These are phyloP conservation scores for Chrysopogon serrulatus DNA, from an alignment of 176 grass and related monocot genomes.

Conservation along the genomic window DNA sequence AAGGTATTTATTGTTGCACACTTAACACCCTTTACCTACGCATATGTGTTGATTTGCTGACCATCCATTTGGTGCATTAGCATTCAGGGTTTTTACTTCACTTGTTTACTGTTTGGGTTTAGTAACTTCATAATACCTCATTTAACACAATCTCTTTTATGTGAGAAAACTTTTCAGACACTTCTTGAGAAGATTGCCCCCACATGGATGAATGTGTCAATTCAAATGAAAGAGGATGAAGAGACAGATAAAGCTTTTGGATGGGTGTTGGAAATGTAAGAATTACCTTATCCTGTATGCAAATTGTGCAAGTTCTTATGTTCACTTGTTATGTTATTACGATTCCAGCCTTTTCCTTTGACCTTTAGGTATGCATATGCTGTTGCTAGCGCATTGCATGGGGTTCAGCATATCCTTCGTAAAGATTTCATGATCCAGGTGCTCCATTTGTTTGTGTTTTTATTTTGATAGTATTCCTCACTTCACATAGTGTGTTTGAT, in stretches of 20 bases:
- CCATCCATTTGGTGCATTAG: not conserved
- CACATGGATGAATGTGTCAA: conserved; percentile 95
- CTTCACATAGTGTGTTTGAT: not conserved
- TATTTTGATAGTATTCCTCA: not conserved
- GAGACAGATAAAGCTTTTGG: conserved; percentile 86
- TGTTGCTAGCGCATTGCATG: conserved; percentile 94
- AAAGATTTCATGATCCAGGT: conserved; percentile 99
- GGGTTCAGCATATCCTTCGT: conserved; percentile 86
- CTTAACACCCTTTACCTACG: not conserved
- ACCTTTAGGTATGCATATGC: conserved; percentile 92
- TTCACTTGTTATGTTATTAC: conserved; percentile 8
- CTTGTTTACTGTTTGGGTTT: conserved; percentile 14
- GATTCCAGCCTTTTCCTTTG: conserved; percentile 1
- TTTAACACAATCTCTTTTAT: not conserved
- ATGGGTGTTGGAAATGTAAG: conserved; percentile 98
- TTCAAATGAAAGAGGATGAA: conserved; percentile 93
- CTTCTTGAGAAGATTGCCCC: conserved; percentile 85
- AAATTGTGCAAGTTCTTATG: conserved; percentile 10
- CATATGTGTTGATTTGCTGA: not conserved
- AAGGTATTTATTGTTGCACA: conserved; percentile 52
- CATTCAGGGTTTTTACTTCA: not conserved
- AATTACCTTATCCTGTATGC: conserved; percentile 14
- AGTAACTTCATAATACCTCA: not conserved
- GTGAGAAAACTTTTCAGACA: conserved; percentile 26
- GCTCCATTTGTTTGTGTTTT: not conserved